A percentile compares a stretch with the other conserved stretches of the same genome.
Conservation (phyloP, 2,329 filamentous ascomycete genomes). For the Saccharata proteae region DNA sequence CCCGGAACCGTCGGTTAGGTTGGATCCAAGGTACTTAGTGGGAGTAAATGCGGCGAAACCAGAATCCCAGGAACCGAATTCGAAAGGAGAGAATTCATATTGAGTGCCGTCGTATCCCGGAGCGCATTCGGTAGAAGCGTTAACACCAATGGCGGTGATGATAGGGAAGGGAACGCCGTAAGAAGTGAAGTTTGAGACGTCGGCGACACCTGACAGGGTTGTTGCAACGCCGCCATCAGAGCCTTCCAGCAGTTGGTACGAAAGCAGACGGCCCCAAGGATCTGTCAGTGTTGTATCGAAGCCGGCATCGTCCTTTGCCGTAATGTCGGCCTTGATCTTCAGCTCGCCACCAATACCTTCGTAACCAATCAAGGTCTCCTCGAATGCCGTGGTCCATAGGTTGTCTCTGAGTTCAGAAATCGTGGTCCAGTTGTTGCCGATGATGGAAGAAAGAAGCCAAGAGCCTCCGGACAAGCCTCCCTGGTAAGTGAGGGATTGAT, state of each 20-base stretch:
- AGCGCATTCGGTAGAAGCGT: conserved; percentile 22
- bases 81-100: conserved; percentile 55
- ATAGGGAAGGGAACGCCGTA: conserved; percentile 33
- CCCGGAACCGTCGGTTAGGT: conserved; percentile 39
- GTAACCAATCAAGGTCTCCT: conserved; percentile 26
- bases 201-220: conserved; percentile 22
- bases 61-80: conserved; percentile 53
- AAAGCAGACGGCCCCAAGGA: conserved; percentile 28
- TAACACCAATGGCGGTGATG: conserved; percentile 24
- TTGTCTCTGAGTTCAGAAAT: conserved; percentile 26
- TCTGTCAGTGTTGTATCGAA: conserved; percentile 30
- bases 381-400: conserved; percentile 30
- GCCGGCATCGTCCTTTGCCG: conserved; percentile 25
- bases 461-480: conserved; percentile 34
- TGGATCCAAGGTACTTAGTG: conserved; percentile 48
- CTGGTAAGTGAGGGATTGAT: conserved; percentile 35
- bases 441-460: conserved; percentile 35
- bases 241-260: conserved; percentile 28
- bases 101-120: conserved; percentile 42
- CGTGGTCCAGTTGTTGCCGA: conserved; percentile 36
- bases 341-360: conserved; percentile 19
- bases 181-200: conserved; percentile 27
- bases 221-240: conserved; percentile 24
- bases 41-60: conserved; percentile 49
- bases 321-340: conserved; percentile 21